Evolutionary conservation across 192 early-diverging fungal genomes (phyloP).

Genomic region (Obelidium mucronatum): DNA sequence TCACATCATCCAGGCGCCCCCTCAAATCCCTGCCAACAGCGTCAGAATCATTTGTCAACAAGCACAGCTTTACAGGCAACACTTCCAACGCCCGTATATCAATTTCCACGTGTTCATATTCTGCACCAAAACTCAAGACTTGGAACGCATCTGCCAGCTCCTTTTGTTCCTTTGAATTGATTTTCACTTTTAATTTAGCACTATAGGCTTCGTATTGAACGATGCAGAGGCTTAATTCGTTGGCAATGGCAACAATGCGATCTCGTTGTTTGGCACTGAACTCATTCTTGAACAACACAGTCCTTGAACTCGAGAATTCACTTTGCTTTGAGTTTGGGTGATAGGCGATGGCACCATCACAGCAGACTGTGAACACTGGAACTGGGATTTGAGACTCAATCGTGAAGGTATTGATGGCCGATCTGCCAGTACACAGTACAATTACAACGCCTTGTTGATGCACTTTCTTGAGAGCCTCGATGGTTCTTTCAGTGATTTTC

Average conservation of each 20-base stretch:
- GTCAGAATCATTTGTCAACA: not conserved
- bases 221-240: not conserved
- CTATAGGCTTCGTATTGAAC: not conserved
- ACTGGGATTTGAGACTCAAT: not conserved
- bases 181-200: not conserved
- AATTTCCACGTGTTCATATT: not conserved
- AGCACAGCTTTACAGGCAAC: not conserved
- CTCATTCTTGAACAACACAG: not conserved
- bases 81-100: not conserved
- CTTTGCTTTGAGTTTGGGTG: too few relatives aligned
- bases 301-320: too few relatives aligned
- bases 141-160: not conserved
- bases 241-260: not conserved
- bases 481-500: not conserved
- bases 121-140: not conserved
- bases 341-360: not conserved
- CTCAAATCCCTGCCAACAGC: too few relatives aligned
- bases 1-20: not conserved
- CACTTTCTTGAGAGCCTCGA: not conserved
- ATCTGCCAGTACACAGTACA: not conserved
- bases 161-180: not conserved
- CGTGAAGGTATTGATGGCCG: not conserved
- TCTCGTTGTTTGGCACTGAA: not conserved
- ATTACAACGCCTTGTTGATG: not conserved
- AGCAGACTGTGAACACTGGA: not conserved